Evolutionary conservation across 2,329 filamentous ascomycete species (phyloP).

Genomic region (Teratosphaeria viscida): DNA sequence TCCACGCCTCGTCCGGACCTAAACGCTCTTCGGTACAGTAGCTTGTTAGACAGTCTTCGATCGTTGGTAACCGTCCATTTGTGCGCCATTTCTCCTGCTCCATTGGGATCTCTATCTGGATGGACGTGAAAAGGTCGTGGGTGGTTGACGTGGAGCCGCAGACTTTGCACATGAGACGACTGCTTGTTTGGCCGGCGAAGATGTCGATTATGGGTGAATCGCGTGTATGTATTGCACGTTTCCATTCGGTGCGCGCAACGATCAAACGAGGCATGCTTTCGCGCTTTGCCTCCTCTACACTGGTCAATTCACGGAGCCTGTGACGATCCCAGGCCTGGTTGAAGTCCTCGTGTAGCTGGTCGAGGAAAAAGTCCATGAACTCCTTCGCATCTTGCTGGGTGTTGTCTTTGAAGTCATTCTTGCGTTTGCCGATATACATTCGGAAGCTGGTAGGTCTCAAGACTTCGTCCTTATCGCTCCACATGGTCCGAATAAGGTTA

Average conservation of each 20-base stretch:
- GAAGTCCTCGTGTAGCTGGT: conserved; percentile 76
- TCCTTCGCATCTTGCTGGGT: conserved; percentile 79
- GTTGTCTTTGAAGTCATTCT: conserved; percentile 45
- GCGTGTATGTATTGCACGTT: conserved; percentile 56
- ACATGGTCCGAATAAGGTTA: conserved; percentile 50
- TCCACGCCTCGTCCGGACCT: conserved; percentile 56
- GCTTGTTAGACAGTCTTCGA: conserved; percentile 59
- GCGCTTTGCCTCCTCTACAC: conserved; percentile 49
- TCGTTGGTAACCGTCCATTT: conserved; percentile 13
- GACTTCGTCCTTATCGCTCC: conserved; percentile 46
- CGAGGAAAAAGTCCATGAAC: conserved; percentile 68
- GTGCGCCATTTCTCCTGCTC: not conserved
- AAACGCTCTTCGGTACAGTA: conserved; percentile 60
- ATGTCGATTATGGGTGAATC: conserved; percentile 67
- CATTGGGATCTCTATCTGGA: conserved; percentile 58
- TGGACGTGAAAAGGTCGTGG: conserved; percentile 60
- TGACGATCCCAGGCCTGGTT: conserved; percentile 55
- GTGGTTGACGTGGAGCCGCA: conserved; percentile 55
- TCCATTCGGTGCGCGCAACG: conserved; percentile 67
- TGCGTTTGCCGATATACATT: conserved; percentile 54
- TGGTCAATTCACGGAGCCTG: conserved; percentile 48
- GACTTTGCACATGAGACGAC: conserved; percentile 49
- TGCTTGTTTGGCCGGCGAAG: conserved; percentile 64
- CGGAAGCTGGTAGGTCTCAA: conserved; percentile 39
- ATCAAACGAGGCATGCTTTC: conserved; percentile 52